A percentile compares a stretch with the other conserved stretches of the same genome.
phyloP scores from a whole-genome alignment of 2,329 filamentous ascomycete species.

The Ascochyta lentis region DNA sequence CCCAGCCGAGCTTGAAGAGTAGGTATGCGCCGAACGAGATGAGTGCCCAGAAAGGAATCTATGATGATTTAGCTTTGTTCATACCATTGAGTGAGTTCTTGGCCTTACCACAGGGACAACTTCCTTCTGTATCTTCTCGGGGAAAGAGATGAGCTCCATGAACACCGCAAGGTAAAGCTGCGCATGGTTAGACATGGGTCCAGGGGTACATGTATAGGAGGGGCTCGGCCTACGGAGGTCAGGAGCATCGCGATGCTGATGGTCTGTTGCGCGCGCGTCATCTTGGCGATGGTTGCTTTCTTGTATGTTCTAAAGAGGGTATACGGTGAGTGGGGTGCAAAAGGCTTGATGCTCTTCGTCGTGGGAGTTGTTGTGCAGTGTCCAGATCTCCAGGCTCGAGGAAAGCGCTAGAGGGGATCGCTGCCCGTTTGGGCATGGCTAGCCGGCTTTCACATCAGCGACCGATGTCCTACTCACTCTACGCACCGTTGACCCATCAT shows the following conservation, averaged over 20 bases:
- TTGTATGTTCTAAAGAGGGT: constrained; percentile 24
- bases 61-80: constrained; percentile 15
- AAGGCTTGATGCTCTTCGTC: constrained; percentile 17
- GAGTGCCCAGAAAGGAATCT: constrained; percentile 93
- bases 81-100: background rate
- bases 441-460: constrained; percentile 21
- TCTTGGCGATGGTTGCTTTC: constrained; percentile 55
- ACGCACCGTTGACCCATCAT: background rate
- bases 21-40: constrained; percentile 92
- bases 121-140: constrained; percentile 77
- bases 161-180: constrained; percentile 90
- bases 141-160: constrained; percentile 82
- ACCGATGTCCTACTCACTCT: background rate
- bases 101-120: constrained; percentile 84
- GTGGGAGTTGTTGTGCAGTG: constrained; percentile 29
- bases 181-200: constrained; percentile 26
- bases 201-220: constrained; percentile 20
- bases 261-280: constrained; percentile 95
- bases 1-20: constrained; percentile 88
- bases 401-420: constrained; percentile 31
- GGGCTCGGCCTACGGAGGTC: constrained; percentile 72
- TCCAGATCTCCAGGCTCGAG: constrained; percentile 35
- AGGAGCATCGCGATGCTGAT: constrained; percentile 86
- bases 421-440: constrained; percentile 23
- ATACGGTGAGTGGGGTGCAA: constrained; percentile 26